phyloP scores from a whole-genome alignment of 805 yeast species.

The Sugiyamaella qingdaonensis region DNA sequence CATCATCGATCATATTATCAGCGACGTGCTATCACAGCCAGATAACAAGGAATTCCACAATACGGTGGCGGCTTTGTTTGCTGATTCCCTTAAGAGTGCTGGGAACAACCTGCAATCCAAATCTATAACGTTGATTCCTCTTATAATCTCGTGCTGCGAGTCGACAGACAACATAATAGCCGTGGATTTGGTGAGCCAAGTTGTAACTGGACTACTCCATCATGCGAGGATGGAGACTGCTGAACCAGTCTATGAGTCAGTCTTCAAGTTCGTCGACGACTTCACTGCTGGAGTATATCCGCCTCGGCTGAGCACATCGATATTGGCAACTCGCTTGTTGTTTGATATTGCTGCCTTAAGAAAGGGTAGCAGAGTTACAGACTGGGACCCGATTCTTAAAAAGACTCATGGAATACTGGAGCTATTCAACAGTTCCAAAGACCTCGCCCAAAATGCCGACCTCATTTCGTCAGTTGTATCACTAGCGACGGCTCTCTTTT shows the following conservation, averaged over 20 bases:
- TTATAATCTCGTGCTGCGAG: slow-evolving; percentile 13
- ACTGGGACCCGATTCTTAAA: slow-evolving; percentile 29
- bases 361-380: slow-evolving; percentile 35
- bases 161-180: slow-evolving; percentile 8
- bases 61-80: slow-evolving; percentile 56
- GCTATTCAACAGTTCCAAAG: not conserved
- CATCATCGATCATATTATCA: slow-evolving; percentile 43
- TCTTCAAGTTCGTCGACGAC: slow-evolving; percentile 3
- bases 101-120: slow-evolving; percentile 72
- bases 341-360: slow-evolving; percentile 32
- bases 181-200: slow-evolving; percentile 17
- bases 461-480: slow-evolving; percentile 1
- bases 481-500: slow-evolving; percentile 13
- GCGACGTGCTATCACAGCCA: slow-evolving; percentile 28
- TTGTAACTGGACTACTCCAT: slow-evolving; percentile 31
- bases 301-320: not conserved
- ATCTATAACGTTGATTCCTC: slow-evolving; percentile 44
- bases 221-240: slow-evolving; percentile 32
- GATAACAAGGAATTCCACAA: slow-evolving; percentile 46
- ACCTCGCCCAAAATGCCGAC: not conserved
- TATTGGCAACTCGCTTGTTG: slow-evolving; percentile 15
- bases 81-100: slow-evolving; percentile 73
- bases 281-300: not conserved
- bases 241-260: slow-evolving; percentile 20
- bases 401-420: slow-evolving; percentile 1